Evolutionary conservation across 192 early-diverging fungal species (phyloP).

Genomic region (Phlyctochytrium bullatum): DNA sequence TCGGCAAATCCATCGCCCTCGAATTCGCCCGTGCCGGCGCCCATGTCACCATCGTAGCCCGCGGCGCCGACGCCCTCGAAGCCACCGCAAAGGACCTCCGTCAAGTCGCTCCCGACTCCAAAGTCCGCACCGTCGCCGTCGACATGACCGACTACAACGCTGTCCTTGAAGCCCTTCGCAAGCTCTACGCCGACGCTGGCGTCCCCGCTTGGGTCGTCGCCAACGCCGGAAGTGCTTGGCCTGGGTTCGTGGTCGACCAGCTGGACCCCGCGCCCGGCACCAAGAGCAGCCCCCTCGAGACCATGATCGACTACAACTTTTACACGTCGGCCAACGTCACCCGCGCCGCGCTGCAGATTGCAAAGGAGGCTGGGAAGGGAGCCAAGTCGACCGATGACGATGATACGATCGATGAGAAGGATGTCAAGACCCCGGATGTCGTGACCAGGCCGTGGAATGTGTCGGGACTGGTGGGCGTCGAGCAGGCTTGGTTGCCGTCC

Average conservation of each 20-base stretch:
- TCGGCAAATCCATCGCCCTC: constrained; percentile 36
- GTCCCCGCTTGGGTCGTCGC: constrained; percentile 11
- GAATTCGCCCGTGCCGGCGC: constrained; percentile 34
- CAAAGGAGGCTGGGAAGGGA: constrained; percentile 12
- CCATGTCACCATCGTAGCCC: constrained; percentile 46
- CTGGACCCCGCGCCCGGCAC: constrained; percentile 6
- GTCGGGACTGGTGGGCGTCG: constrained; percentile 20
- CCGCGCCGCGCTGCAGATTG: constrained; percentile 30
- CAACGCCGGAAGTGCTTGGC: constrained; percentile 26
- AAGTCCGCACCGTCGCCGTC: background rate
- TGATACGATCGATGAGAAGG: background rate
- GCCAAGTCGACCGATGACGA: background rate
- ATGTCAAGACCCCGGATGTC: background rate
- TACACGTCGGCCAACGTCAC: constrained; percentile 36
- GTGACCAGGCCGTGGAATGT: constrained; percentile 23
- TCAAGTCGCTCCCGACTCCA: constrained; percentile 22
- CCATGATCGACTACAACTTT: constrained; percentile 43
- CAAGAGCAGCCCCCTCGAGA: constrained; percentile 15
- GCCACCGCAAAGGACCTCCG: constrained; percentile 6
- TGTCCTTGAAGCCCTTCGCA: constrained; percentile 24
- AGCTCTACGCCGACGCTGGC: constrained; percentile 21
- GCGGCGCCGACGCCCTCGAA: constrained; percentile 31
- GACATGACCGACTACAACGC: constrained; percentile 9
- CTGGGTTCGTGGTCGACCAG: constrained; percentile 34
- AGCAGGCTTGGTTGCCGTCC: constrained; percentile 20